phyloP scores from a whole-genome alignment of 1,284 basidiomycete genomes.

The Trametes versicolor region DNA sequence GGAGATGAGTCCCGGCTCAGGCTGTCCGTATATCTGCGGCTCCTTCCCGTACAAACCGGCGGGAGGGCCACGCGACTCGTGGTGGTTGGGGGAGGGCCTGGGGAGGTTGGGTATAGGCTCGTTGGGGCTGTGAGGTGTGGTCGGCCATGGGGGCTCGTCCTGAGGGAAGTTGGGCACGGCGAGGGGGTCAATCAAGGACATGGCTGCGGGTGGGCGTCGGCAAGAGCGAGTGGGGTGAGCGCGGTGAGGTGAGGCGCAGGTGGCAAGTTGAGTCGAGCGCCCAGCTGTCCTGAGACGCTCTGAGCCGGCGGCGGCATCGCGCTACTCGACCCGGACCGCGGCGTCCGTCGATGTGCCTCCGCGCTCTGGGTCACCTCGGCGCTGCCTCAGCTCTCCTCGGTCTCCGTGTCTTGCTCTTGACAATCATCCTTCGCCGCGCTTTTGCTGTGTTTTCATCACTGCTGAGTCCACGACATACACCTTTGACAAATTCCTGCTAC shows the following conservation, averaged over 20 bases:
- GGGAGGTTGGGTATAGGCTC: constrained; percentile 53
- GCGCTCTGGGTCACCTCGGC: too few species aligned
- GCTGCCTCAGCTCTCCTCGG: too few species aligned
- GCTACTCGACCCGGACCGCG: neutral
- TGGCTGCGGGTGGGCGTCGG: constrained; percentile 20
- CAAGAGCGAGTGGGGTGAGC: constrained; percentile 17
- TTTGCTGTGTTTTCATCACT: too few species aligned
- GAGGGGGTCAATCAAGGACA: constrained; percentile 53
- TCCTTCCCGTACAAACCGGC: constrained; percentile 76
- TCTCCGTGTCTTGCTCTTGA: too few species aligned
- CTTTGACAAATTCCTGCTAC: too few species aligned
- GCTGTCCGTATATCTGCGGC: constrained; percentile 85
- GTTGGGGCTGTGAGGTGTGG: constrained; percentile 52
- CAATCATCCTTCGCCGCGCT: too few species aligned
- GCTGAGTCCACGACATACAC: too few species aligned
- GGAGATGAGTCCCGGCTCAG: constrained; percentile 81
- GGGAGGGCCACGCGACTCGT: constrained; percentile 32
- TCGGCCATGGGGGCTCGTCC: constrained; percentile 54
- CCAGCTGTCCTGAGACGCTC: neutral
- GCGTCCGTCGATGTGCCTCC: too few species aligned
- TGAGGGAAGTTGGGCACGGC: constrained; percentile 45
- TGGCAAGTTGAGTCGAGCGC: constrained; percentile 12
- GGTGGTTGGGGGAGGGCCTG: constrained; percentile 41
- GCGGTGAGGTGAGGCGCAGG: constrained; percentile 3
- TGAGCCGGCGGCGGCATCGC: constrained; percentile 6